Conservation (phyloP, 2,329 filamentous ascomycete species). For the Monosporascus sp. region DNA sequence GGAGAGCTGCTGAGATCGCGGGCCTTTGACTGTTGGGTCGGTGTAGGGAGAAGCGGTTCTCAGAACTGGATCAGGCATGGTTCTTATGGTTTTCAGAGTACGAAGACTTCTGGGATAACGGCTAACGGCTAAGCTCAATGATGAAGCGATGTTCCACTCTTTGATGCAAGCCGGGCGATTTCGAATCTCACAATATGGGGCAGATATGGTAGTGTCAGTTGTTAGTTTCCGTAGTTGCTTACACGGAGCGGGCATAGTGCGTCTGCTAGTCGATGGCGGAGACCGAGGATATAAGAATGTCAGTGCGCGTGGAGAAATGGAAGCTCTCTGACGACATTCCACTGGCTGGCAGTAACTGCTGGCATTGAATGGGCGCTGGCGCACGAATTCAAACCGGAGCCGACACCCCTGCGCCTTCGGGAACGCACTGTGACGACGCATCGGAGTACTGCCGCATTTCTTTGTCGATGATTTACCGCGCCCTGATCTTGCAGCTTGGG, state of each 20-base stretch:
- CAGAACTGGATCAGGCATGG: constrained; percentile 34
- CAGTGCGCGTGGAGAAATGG: constrained; percentile 23
- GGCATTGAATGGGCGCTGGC: constrained; percentile 25
- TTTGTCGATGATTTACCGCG: background rate
- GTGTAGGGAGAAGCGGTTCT: constrained; percentile 40
- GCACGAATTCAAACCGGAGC: constrained; percentile 33
- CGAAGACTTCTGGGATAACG: constrained; percentile 12
- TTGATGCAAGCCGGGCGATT: constrained; percentile 24
- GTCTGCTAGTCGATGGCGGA: constrained; percentile 23
- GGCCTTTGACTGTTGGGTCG: constrained; percentile 39
- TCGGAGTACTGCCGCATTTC: background rate
- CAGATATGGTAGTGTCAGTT: constrained; percentile 3
- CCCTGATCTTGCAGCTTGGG: background rate
- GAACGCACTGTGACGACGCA: constrained; percentile 7
- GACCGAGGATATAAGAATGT: constrained; percentile 32
- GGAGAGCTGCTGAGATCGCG: constrained; percentile 35
- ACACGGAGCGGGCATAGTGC: constrained; percentile 3
- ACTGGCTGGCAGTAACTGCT: constrained; percentile 21
- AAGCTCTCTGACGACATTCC: constrained; percentile 24
- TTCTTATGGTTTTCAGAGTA: constrained; percentile 24
- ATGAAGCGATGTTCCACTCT: constrained; percentile 19
- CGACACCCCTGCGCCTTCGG: constrained; percentile 27
- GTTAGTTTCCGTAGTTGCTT: background rate
- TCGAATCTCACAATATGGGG: constrained; percentile 25
- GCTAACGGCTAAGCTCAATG: constrained; percentile 10